Percentiles rank a stretch among this genome's conserved stretches.
phyloP scores from a whole-genome alignment of 805 yeast genomes.

The Debaryomyces hansenii region DNA sequence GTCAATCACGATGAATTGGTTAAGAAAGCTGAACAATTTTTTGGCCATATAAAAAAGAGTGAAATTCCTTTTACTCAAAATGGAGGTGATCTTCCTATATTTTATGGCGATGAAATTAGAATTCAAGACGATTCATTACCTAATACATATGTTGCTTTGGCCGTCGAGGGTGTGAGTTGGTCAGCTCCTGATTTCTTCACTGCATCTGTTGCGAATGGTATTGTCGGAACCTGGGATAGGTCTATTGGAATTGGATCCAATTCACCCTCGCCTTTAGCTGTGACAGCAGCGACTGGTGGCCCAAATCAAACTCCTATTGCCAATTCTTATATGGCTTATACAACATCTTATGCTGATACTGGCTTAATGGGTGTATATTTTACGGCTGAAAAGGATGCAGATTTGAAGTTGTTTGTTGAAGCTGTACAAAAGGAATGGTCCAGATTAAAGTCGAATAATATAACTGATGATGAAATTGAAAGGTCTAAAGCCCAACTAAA shows the following conservation, averaged over 20 bases:
- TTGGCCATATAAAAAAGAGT: conserved; percentile 63
- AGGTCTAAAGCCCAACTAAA: conserved; percentile 93
- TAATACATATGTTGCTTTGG: conserved; percentile 86
- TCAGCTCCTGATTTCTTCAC: conserved; percentile 92
- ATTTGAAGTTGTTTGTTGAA: conserved; percentile 66
- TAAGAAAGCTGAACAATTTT: conserved; percentile 68
- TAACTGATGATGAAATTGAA: conserved; percentile 83
- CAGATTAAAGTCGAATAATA: conserved; percentile 73
- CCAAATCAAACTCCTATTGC: conserved; percentile 68
- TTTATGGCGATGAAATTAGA: conserved; percentile 83
- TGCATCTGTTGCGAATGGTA: conserved; percentile 93
- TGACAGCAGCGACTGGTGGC: conserved; percentile 58
- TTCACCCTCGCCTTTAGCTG: conserved; percentile 83
- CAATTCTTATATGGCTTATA: conserved; percentile 93
- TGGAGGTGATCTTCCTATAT: conserved; percentile 72
- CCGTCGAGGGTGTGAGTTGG: conserved; percentile 99
- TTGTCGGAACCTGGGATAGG: conserved; percentile 97
- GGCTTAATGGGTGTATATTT: conserved; percentile 97
- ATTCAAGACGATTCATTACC: conserved; percentile 82
- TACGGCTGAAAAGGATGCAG: conserved; percentile 72
- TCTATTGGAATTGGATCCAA: conserved; percentile 80
- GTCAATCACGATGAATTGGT: conserved; percentile 87
- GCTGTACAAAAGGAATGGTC: conserved; percentile 87
- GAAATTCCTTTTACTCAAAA: conserved; percentile 73
- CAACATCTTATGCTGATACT: conserved; percentile 95